Percentiles rank a stretch among this genome's conserved stretches.
Conservation (phyloP, 2,329 filamentous ascomycete genomes). For the Aspergillus brasiliensis region DNA sequence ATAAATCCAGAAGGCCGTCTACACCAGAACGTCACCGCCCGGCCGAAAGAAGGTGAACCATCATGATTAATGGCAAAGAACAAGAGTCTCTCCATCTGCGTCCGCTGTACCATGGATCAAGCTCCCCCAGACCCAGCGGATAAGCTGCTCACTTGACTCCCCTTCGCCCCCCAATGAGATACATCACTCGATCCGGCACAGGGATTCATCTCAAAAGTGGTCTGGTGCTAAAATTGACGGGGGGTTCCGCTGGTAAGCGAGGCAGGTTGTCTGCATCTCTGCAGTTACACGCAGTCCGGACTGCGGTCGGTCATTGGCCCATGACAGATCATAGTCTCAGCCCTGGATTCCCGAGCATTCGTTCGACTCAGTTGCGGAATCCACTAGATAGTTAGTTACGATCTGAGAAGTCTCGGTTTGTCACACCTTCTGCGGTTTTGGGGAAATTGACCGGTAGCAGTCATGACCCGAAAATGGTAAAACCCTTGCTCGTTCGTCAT, state of each 20-base stretch:
- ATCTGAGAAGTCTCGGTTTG: no score
- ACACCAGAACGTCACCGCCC: slow-evolving; percentile 11
- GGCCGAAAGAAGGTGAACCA: neutral
- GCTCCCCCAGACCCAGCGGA: slow-evolving; percentile 14
- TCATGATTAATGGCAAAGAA: neutral
- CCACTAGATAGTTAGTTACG: neutral
- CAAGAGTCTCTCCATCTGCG: slow-evolving; percentile 1
- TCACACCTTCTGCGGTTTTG: no score
- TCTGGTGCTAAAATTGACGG: neutral
- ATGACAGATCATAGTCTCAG: slow-evolving; percentile 6
- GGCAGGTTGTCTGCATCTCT: slow-evolving; percentile 4
- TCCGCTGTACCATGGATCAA: slow-evolving; percentile 21
- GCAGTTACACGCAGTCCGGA: slow-evolving; percentile 5
- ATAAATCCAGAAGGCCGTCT: neutral
- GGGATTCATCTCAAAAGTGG: slow-evolving; percentile 1
- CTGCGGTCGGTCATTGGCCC: slow-evolving; percentile 3
- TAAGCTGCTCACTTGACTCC: slow-evolving; percentile 14
- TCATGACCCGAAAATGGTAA: neutral
- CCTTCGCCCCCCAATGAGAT: slow-evolving; percentile 6
- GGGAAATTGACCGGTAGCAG: neutral
- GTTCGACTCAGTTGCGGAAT: neutral
- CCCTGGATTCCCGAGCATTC: neutral
- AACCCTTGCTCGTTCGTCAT: neutral
- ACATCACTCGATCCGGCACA: slow-evolving; percentile 5
- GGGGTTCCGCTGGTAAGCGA: slow-evolving; percentile 6